phyloP scores from a whole-genome alignment of 1,284 basidiomycete species.

The Xerocomus amazonicus region DNA sequence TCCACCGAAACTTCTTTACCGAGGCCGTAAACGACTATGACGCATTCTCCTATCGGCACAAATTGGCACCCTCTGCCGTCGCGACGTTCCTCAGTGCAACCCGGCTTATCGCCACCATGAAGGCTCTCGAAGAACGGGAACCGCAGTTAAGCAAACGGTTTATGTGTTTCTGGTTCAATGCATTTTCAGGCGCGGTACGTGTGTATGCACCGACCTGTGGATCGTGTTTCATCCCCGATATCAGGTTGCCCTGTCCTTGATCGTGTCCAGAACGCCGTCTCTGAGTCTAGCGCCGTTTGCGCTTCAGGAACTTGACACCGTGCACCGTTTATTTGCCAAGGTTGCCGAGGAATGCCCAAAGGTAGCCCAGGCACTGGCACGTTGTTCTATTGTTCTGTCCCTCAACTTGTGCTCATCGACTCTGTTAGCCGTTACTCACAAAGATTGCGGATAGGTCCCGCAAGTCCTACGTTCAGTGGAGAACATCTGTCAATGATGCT shows the following conservation, averaged over 20 bases:
- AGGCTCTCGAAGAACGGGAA: conserved; percentile 58
- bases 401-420: conserved; percentile 7
- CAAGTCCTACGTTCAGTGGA: conserved; percentile 38
- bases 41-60: conserved; percentile 59
- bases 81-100: conserved; percentile 67
- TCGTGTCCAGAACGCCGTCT: conserved; percentile 51
- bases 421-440: conserved; percentile 44
- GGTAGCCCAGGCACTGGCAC: conserved; percentile 49
- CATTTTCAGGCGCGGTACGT: conserved; percentile 73
- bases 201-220: neutral
- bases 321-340: conserved; percentile 44
- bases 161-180: conserved; percentile 75
- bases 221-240: conserved; percentile 2
- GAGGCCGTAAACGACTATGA: conserved; percentile 60
- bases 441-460: conserved; percentile 47
- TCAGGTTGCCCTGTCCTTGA: conserved; percentile 63
- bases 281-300: conserved; percentile 51
- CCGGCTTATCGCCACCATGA: conserved; percentile 58
- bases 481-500: conserved; percentile 18
- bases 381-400: conserved; percentile 12
- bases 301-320: conserved; percentile 46
- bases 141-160: conserved; percentile 62
- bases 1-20: conserved; percentile 73
- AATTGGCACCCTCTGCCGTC: conserved; percentile 66
- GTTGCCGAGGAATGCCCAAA: conserved; percentile 44